Base-by-base conservation (phyloP, 1,284 basidiomycete species). In the Mycosarcoma maydis region DNA sequence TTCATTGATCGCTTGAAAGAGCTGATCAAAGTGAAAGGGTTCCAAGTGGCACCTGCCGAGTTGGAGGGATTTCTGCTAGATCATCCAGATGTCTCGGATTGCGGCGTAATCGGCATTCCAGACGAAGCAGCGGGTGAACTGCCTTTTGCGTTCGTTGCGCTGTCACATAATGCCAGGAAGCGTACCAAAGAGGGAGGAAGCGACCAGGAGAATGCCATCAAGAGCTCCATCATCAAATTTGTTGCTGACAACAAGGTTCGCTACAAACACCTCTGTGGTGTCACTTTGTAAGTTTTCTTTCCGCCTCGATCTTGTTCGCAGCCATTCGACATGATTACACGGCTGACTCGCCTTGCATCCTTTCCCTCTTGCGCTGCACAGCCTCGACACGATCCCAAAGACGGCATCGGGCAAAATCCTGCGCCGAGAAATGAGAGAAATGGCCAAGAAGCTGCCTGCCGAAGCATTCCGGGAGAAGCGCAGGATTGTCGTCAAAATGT, bases 91-190 rank as follows among this genome's bases (percentile, higher is more conserved):
- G 87, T 92, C 0, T 53, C 84, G 1, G 89, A 92, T 56, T 85
- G 85, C 1, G 91, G 90, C 71, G 89, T 93, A 11, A 88, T 93
- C 6, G 87, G 90, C 3, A 80, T 92, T 3, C 86, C 86, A 0
- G 90, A 93, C 75, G 90, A 92, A 14, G 90, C 88, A 69, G 89
- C 87, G 43, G 91, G 91, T 32, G 91, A 93, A 51, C 54, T 90
- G 4, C 91, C 92, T 0, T 79, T 90, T 40, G 90, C 89, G 0
- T 92, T 87, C 73, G 84, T 92, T n/a, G 87, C 88, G 2, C 84
- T 87, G 9, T 84, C 83, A 47, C 78, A 84, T 3, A 80, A 83
- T 6, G 85, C 86, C 0, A 78, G 80, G 17, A 81, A 82, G 46
- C 83, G 85, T 16, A 81, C 85, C 83, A 13, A 82, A 73, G 3